A percentile compares a stretch with the other conserved stretches of the same genome.
Evolutionary conservation across 768 basidiomycete species (phyloP).

Genomic region (Dacryopinax spathularia): DNA sequence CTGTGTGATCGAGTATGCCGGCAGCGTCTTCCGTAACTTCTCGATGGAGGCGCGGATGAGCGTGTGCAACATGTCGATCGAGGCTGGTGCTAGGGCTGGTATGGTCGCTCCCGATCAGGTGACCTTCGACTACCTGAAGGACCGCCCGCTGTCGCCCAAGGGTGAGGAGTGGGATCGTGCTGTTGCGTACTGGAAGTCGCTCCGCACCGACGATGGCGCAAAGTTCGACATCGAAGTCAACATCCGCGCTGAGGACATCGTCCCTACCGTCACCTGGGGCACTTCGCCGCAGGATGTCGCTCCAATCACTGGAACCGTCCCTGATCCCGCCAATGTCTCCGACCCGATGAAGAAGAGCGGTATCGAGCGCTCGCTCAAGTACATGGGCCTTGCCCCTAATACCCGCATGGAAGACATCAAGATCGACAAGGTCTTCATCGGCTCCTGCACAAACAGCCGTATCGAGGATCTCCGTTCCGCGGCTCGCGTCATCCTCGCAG

Average conservation of each 20-base stretch:
- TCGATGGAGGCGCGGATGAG: constrained; percentile 88
- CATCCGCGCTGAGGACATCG: constrained; percentile 69
- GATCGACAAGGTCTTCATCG: constrained; percentile 84
- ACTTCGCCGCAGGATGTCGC: constrained; percentile 83
- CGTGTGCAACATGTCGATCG: constrained; percentile 91
- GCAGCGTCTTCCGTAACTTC: constrained; percentile 70
- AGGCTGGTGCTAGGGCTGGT: constrained; percentile 82
- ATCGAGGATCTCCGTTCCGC: constrained; percentile 87
- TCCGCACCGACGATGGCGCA: constrained; percentile 67
- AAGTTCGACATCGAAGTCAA: constrained; percentile 72
- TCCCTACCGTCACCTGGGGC: constrained; percentile 86
- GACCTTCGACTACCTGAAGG: constrained; percentile 70
- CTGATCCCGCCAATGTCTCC: constrained; percentile 52
- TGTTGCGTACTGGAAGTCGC: constrained; percentile 69
- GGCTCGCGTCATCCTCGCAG: constrained; percentile 55
- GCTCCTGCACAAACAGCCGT: constrained; percentile 88
- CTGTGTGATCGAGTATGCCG: constrained; percentile 81
- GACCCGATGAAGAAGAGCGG: constrained; percentile 54
- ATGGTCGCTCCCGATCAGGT: constrained; percentile 85
- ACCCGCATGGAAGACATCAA: constrained; percentile 64
- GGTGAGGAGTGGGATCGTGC: constrained; percentile 73
- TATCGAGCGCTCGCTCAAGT: constrained; percentile 59
- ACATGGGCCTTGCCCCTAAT: constrained; percentile 75
- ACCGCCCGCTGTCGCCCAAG: constrained; percentile 68
- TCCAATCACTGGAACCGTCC: constrained; percentile 66